Conservation (phyloP, 2,329 filamentous ascomycete genomes). For the Canariomyces notabilis region DNA sequence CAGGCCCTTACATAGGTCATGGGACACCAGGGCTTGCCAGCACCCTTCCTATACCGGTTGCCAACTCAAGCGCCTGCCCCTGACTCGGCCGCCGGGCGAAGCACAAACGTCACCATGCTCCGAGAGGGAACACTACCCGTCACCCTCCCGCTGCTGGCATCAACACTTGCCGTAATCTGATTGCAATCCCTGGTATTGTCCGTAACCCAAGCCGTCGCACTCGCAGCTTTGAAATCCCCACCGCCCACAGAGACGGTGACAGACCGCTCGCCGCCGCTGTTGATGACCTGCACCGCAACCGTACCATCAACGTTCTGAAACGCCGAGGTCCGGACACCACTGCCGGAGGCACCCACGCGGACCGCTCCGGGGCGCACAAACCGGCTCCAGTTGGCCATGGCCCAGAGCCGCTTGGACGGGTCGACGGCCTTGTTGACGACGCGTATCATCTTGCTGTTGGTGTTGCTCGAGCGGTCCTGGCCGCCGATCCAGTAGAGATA, state of each 20-base stretch:
- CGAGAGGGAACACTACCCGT: constrained; percentile 4
- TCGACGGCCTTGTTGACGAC: constrained; percentile 23
- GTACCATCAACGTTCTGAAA: constrained; percentile 32
- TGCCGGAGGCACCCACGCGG: constrained; percentile 24
- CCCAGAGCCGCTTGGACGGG: constrained; percentile 28
- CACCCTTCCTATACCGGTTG: not conserved
- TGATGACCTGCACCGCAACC: constrained; percentile 30
- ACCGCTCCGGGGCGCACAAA: constrained; percentile 29
- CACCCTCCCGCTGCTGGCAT: not conserved
- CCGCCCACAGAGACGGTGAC: not conserved
- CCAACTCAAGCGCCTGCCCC: not conserved
- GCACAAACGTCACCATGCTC: constrained; percentile 10
- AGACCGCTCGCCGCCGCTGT: constrained; percentile 17
- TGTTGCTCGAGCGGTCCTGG: constrained; percentile 25
- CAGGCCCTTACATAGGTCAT: too few relatives aligned
- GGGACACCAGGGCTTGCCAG: too few relatives aligned
- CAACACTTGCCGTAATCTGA: constrained; percentile 2
- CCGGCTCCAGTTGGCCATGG: constrained; percentile 29
- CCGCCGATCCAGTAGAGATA: constrained; percentile 45
- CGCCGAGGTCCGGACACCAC: constrained; percentile 21
- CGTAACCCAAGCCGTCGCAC: constrained; percentile 4
- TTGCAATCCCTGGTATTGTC: constrained; percentile 2
- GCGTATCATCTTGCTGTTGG: constrained; percentile 27
- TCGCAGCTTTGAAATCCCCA: not conserved
- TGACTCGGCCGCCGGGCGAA: not conserved